Evolutionary conservation across 1,284 basidiomycete species (phyloP).

Genomic region (Hypsizygus ulmarius): DNA sequence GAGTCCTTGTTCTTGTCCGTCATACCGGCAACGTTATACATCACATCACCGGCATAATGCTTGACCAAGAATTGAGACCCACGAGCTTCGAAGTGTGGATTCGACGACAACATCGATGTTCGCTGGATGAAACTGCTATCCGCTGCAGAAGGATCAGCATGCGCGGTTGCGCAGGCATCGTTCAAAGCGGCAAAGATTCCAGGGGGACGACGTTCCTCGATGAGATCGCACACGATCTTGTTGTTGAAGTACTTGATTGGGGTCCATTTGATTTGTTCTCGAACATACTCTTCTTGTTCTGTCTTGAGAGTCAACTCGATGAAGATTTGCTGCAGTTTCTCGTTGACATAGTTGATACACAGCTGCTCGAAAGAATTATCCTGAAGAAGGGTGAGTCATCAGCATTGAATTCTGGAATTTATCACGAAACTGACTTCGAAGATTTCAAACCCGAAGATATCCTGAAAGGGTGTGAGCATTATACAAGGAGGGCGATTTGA

Average conservation of each 20-base stretch:
- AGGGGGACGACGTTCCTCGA: constrained; percentile 94
- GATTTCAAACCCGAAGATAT: constrained; percentile 98
- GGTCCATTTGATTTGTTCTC: constrained; percentile 99
- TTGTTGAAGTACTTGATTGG: constrained; percentile 98
- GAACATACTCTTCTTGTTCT: constrained; percentile 98
- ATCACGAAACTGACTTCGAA: constrained; percentile 63
- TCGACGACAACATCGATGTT: constrained; percentile 75
- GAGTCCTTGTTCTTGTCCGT: constrained; percentile 99
- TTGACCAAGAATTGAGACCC: constrained; percentile 88
- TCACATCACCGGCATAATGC: constrained; percentile 98
- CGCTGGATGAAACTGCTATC: constrained; percentile 98
- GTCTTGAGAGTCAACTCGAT: constrained; percentile 99
- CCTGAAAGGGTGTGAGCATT: constrained; percentile 42
- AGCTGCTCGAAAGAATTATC: constrained; percentile 99
- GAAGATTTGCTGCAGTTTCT: constrained; percentile 98
- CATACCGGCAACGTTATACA: constrained; percentile 98
- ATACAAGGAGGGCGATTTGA: not conserved
- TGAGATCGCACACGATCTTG: constrained; percentile 96
- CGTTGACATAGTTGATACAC: constrained; percentile 99
- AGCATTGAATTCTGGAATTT: not conserved
- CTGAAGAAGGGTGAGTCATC: constrained; percentile 34
- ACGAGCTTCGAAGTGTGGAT: constrained; percentile 91
- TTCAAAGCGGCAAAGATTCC: constrained; percentile 98
- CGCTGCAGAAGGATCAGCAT: constrained; percentile 94
- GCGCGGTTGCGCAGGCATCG: constrained; percentile 97